A percentile compares a stretch with the other conserved stretches of the same genome.
These are phyloP conservation scores for Fusarium luffae DNA, from an alignment of 2,329 filamentous ascomycete genomes.

Conservation along the genomic window DNA sequence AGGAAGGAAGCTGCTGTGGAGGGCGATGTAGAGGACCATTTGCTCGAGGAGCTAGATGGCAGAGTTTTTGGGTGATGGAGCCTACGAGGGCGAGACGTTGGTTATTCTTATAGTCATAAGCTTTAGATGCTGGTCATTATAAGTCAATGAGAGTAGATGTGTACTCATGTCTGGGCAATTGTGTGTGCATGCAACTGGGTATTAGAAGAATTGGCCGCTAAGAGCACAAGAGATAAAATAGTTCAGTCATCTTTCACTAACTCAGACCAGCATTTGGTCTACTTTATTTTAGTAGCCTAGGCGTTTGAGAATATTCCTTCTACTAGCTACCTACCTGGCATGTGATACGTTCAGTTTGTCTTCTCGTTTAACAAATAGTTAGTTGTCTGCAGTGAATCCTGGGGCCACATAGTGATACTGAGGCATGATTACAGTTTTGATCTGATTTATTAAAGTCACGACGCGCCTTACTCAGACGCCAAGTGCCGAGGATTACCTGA, in stretches of 20 bases:
- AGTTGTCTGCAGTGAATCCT: accelerated
- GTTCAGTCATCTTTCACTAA: accelerated
- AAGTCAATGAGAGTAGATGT: neutral
- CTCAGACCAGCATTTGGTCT: neutral
- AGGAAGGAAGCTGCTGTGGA: neutral
- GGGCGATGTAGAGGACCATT: neutral
- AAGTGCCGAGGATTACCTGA: neutral
- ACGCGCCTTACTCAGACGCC: neutral
- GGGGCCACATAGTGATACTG: neutral
- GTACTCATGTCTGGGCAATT: neutral
- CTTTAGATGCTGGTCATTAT: neutral
- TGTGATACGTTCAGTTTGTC: neutral
- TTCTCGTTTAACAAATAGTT: accelerated
- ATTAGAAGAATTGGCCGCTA: neutral
- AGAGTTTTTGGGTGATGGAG: neutral
- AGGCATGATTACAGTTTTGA: neutral
- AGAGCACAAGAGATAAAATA: neutral
- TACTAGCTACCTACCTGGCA: neutral
- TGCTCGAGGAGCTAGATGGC: neutral
- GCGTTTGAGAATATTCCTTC: neutral
- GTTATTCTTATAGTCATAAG: neutral
- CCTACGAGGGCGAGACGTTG: neutral
- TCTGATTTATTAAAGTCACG: neutral
- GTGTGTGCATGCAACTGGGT: neutral
- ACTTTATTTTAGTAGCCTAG: neutral